Base-by-base conservation (phyloP, 2,329 filamentous ascomycete species). In the Aspergillus niger region DNA sequence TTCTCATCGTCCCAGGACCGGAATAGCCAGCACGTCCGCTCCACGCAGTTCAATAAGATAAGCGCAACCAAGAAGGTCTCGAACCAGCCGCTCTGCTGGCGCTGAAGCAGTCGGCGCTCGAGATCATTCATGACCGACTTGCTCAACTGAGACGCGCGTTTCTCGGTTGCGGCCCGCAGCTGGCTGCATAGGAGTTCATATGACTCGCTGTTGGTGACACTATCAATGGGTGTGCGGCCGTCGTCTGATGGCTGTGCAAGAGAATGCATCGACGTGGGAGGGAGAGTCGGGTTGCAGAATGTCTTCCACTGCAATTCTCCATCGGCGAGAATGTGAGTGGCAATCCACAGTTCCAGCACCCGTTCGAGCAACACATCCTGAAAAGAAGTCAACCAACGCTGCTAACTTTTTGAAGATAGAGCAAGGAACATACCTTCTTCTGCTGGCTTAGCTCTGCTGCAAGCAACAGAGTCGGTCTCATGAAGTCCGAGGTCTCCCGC, bases 21-120 rank as follows among this genome's bases (percentile, higher is more conserved):
- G 72, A 85, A 87, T 3, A 86, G 74, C 78, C 83, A 85, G 68
- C 83, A 83, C 73, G 85, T 85, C 57, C 85, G 79, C 72, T 87
- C 85, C 13, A 86, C 82, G 63, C 83, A 86, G 60, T 82, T 84
- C 24, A 88, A 74, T 0, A 87, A 75, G 15, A 87, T 77, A n/a
- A 87, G 76, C 0, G 84, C 80, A 5, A 83, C 81, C n/a, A 88
- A 72, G 67, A 86, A 86, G 0, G 84, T 87, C 61, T 85, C 82
- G 58, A 87, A 86, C 49, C 80, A 80, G 55, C 81, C 83, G 22
- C 80, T 81, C 69, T 85, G 82, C 67, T 85, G 82, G 11, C 84
- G 82, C 65, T 85, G 83, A 7, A 87, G 77, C 4, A 87, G 74
- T n/a, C 85, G 80, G 17, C 83, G 81, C 68, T 88, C 85, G 1